Base-by-base conservation (phyloP, 257 asterid genomes). In the Eucommia ulmoides region DNA sequence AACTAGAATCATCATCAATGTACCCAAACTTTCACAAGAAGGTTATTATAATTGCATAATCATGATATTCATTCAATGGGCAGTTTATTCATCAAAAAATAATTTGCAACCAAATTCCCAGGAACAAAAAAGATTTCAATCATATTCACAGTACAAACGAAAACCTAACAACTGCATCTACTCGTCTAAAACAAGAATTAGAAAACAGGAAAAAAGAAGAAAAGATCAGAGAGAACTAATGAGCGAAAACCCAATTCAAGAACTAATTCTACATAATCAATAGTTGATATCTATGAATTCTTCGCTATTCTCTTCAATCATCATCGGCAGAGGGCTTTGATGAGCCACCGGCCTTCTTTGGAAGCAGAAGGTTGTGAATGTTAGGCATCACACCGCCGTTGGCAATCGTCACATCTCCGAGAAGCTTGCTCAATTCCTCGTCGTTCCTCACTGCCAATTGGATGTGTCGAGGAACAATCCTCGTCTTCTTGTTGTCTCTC, bases 351-450 rank as follows among this genome's bases (percentile, higher is more conserved):
- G 55, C 7, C 20, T 58, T 58, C 63, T 58, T 58, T 10, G 63
- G 63, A 3, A 58, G 63, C 55, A 58, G 8, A 33, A 58, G 63
- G 12, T 58, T 58, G 63, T 58, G 63, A 12, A 58, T 58, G 49
- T 58, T 58, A 11, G 63, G 63, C 56, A 58, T 58, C 21, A 58
- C 63, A 19, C 63, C 63, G 1, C 63, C 63, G 19, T 49, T 58
- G 0, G 63, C 63, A 48, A 58, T 58, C 0, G 63, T 49, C 3
- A 58, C 63, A 0, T 58, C 63, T 23, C 63, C 63, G 0, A 58
- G 63, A 7, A 58, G 63, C 21, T 58, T 58, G 42, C 63, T 58
- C 20, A 58, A 25, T 9, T 58, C 63, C 17, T 58, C 55, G 1
- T 58, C 63, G 0, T 58, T 58, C 38, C 63, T 58, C 42, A 58